Percentiles rank a stretch among this genome's conserved stretches.
These are phyloP conservation scores for Lentinula detonsa DNA, from an alignment of 768 basidiomycete genomes.

Conservation along the genomic window DNA sequence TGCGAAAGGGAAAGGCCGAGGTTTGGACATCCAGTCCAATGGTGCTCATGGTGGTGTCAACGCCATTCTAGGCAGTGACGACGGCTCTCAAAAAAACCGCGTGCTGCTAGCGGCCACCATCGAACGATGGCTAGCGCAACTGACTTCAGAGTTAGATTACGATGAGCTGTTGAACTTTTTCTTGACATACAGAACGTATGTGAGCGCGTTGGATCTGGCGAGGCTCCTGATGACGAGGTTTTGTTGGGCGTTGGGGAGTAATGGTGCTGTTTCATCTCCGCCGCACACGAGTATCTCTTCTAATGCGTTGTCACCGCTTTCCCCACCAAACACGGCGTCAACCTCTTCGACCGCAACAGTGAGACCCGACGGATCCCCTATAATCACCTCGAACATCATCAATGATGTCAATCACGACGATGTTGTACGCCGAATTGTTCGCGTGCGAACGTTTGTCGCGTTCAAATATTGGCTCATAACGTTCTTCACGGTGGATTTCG, in stretches of 20 bases:
- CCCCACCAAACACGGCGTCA: background rate
- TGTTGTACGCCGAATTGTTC: constrained; percentile 66
- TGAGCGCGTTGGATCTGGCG: constrained; percentile 72
- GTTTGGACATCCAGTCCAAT: constrained; percentile 19
- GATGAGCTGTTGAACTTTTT: constrained; percentile 88
- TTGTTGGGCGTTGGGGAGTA: constrained; percentile 68
- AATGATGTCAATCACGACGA: constrained; percentile 44
- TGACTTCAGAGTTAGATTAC: constrained; percentile 81
- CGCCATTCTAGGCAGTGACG: background rate
- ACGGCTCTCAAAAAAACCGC: constrained; percentile 25
- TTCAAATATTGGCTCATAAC: constrained; percentile 88
- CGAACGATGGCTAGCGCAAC: constrained; percentile 88
- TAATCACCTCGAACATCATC: background rate
- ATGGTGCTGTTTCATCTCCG: constrained; percentile 7
- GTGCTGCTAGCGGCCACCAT: constrained; percentile 86
- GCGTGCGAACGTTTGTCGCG: constrained; percentile 86
- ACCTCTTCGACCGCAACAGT: background rate
- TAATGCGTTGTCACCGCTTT: background rate
- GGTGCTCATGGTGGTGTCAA: background rate
- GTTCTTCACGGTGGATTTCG: constrained; percentile 85
- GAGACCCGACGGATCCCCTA: background rate
- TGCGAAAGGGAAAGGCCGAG: constrained; percentile 21
- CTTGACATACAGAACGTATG: constrained; percentile 85
- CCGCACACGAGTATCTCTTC: background rate
- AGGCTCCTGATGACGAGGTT: constrained; percentile 82